Percentiles rank a stretch among this genome's conserved stretches.
These are phyloP conservation scores for Gryganskiella cystojenkinii DNA, from an alignment of 192 early-diverging fungal species.

Conservation along the genomic window DNA sequence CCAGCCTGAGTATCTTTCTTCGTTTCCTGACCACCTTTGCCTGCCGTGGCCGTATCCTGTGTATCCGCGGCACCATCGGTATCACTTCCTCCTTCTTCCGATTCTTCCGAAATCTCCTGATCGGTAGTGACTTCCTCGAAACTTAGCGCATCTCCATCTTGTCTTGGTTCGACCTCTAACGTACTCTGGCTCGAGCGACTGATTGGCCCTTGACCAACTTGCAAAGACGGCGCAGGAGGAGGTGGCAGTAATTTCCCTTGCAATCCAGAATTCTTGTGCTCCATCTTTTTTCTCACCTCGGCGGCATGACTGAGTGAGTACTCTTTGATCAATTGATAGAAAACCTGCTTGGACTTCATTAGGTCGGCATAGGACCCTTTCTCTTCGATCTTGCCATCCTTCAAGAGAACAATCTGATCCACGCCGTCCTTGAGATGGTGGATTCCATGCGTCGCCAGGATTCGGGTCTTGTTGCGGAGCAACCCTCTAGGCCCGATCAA, in stretches of 20 bases:
- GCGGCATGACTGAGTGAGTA: slow-evolving; percentile 10
- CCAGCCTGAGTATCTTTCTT: slow-evolving; percentile 52
- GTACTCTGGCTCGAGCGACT: not conserved
- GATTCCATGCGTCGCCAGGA: slow-evolving; percentile 67
- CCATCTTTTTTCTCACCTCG: not conserved
- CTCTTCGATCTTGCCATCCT: slow-evolving; percentile 60
- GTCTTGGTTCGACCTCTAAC: too few relatives aligned
- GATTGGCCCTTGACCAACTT: not conserved
- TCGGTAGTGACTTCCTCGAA: not conserved
- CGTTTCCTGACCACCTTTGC: not conserved
- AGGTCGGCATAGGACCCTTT: slow-evolving; percentile 64
- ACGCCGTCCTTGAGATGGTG: slow-evolving; percentile 52
- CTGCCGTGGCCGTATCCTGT: not conserved
- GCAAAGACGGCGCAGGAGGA: not conserved
- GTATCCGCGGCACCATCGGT: not conserved
- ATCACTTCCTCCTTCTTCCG: not conserved
- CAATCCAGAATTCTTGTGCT: slow-evolving; percentile 9
- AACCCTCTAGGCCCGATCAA: slow-evolving; percentile 27
- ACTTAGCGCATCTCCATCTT: not conserved
- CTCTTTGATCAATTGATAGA: slow-evolving; percentile 54
- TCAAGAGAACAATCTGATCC: slow-evolving; percentile 60
- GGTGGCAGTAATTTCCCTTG: not conserved
- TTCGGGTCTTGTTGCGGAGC: slow-evolving; percentile 65
- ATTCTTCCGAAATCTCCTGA: not conserved
- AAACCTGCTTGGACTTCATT: slow-evolving; percentile 53